A percentile compares a stretch with the other conserved stretches of the same genome.
These are phyloP conservation scores for Gossypium laxum DNA, from an alignment of 441 rosid genomes.

Conservation along the genomic window DNA sequence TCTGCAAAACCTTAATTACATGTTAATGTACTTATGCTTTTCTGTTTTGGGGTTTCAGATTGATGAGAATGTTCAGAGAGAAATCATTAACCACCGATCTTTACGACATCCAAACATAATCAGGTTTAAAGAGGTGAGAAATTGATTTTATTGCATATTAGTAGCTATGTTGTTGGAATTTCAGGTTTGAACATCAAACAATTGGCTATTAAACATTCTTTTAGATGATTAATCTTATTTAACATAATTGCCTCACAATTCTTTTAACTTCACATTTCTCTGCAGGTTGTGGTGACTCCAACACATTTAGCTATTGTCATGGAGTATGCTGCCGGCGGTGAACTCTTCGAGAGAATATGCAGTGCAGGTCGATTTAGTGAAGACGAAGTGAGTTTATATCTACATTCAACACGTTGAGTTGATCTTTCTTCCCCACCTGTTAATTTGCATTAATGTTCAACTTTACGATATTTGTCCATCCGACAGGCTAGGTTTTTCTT, in stretches of 20 bases:
- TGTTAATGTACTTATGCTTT: not conserved
- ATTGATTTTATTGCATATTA: not conserved
- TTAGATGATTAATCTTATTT: not conserved
- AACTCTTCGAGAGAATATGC: constrained; percentile 72
- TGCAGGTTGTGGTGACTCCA: constrained; percentile 61
- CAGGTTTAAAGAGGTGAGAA: constrained; percentile 56
- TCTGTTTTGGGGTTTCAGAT: constrained; percentile 36
- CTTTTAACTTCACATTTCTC: not conserved
- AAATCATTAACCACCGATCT: constrained; percentile 63
- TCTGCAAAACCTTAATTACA: not conserved
- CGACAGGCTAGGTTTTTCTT: constrained; percentile 47
- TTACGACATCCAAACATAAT: constrained; percentile 60
- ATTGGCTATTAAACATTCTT: not conserved
- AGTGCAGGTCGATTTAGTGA: constrained; percentile 89
- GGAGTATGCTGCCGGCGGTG: constrained; percentile 97
- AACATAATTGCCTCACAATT: not conserved
- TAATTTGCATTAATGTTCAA: not conserved
- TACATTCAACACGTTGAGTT: not conserved
- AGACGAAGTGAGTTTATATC: constrained; percentile 51
- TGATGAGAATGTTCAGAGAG: constrained; percentile 65
- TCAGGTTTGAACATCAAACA: not conserved
- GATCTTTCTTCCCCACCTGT: not conserved
- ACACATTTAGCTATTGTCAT: constrained; percentile 74
- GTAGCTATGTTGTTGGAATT: not conserved
- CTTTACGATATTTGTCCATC: not conserved